Evolutionary conservation across 1,284 basidiomycete genomes (phyloP).

Genomic region (Chalciporus piperatoides): DNA sequence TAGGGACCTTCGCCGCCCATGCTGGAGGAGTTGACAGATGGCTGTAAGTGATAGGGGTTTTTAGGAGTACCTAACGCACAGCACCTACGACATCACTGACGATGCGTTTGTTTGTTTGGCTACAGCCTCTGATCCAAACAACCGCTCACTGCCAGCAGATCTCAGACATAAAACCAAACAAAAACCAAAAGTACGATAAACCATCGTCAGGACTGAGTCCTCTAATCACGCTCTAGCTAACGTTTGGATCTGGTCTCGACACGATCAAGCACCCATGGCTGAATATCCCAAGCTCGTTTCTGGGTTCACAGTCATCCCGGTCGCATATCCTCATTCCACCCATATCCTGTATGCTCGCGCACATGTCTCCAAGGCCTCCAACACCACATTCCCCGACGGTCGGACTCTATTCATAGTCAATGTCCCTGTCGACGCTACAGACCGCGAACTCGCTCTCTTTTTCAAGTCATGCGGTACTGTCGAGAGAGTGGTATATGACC

Average conservation of each 20-base stretch:
- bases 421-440: slow-evolving; percentile 79
- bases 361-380: slow-evolving; percentile 47
- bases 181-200: background rate
- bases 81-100: too few relatives aligned
- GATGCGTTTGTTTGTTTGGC: too few relatives aligned
- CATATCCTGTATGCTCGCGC: slow-evolving; percentile 63
- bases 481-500: slow-evolving; percentile 62
- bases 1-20: too few relatives aligned
- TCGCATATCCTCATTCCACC: slow-evolving; percentile 51
- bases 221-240: background rate
- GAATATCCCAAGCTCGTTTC: slow-evolving; percentile 22
- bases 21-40: too few relatives aligned
- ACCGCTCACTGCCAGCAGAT: too few relatives aligned
- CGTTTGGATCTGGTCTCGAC: background rate
- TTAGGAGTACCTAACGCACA: too few relatives aligned
- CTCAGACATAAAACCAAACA: too few relatives aligned
- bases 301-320: slow-evolving; percentile 58
- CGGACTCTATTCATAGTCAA: slow-evolving; percentile 86
- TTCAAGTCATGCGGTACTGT: slow-evolving; percentile 76
- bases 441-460: slow-evolving; percentile 67
- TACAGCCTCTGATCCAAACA: too few relatives aligned
- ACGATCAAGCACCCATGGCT: background rate
- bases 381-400: slow-evolving; percentile 49
- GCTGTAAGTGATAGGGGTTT: too few relatives aligned
- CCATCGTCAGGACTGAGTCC: background rate